Evolutionary conservation across 2,329 filamentous ascomycete species (phyloP), one percentile per base, ranked within the genome.

Genomic region (Harringtonia aguacate): DNA sequence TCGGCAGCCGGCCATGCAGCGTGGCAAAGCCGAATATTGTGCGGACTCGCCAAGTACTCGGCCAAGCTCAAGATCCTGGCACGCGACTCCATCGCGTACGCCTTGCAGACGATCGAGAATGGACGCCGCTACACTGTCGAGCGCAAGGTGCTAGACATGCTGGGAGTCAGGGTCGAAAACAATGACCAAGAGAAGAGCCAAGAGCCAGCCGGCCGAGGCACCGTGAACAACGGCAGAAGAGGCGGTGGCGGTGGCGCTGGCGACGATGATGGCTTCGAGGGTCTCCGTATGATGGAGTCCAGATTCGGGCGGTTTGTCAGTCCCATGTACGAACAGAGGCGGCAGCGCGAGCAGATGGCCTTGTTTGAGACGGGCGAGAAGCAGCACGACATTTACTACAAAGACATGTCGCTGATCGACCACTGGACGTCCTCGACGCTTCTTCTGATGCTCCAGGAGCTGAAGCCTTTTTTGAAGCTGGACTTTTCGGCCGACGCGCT

Each of bases 51-150:
- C 36, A 44, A 44, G 22, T 44, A 44, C 30, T 17, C 42, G 36
- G 42, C 42, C 15, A 44, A 44, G 36, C 35, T 44, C 24, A 44
- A 44, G 36, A 34, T 44, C 18, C 29, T 44, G 42, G 42, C 42
- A 13, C 42, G 42, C 42, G 20, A 44, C 22, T 29, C 42, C 20
- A 29, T 33, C 18, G 42, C 38, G 17, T 44, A 44, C 15, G 42
- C 42, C 9, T 20, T 18, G 24, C 36, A 29, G 14, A 39, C 42
- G 20, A 28, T 44, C 20, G 42, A 38, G 36, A 29, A 27, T 21
- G 36, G 42, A 7, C 42, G 24, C 10, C 24, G 24, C 24, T 27
- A 27, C 10, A 6, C 6, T 6, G 10, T 34, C 24, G 41, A 43
- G 27, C 24, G 36, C 10, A 43, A 43, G 10, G 41, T 43, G 33